Evolutionary conservation across 129 eudicot species (phyloP).

Genomic region (Daucus carota): DH1_v3.0 NC_030387.2:5954501-5955000

Average conservation of each 20-base stretch:
- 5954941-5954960: not conserved
- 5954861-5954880: not conserved
- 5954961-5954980: too few relatives aligned
- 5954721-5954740: not conserved
- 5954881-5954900: not conserved
- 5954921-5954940: not conserved
- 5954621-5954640: not conserved
- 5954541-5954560: not conserved
- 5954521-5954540: too few relatives aligned
- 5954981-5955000: not conserved
- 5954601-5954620: not conserved
- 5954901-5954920: not conserved
- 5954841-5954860: not conserved
- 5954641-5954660: not conserved
- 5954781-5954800: not conserved
- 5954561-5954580: too few relatives aligned
- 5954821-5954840: not conserved
- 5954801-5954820: not conserved
- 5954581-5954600: not conserved
- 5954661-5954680: not conserved
- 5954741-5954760: not conserved
- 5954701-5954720: not conserved
- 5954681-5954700: too few relatives aligned
- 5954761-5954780: not conserved
- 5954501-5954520: not conserved